Evolutionary conservation across 805 yeast genomes (phyloP), one percentile per base, ranked within the genome.

Genomic region (Ogataea pignaliae): DNA sequence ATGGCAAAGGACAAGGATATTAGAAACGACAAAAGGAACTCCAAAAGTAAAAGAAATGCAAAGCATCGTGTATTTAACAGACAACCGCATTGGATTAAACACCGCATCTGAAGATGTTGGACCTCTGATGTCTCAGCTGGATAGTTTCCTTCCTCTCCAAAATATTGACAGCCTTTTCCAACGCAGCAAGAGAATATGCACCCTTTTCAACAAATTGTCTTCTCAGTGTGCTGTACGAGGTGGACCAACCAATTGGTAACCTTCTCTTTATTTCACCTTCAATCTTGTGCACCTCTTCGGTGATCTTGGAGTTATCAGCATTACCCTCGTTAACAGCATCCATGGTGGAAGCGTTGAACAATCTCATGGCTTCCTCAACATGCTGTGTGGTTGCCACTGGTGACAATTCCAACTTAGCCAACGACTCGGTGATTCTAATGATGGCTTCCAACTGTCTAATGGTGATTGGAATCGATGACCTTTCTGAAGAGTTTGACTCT

Each of bases 361-460:
- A 70, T 57, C 99, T 71, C 49, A 93, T 87, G 0, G 98, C 97
- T 62, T 93, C 99, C 56, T 88, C 91, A 28, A 93, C 99, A 60
- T 93, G 98, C 51, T 79, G 83, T 55, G 81, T 93, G 9, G 80
- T 76, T 3, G 97, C 98, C 14, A 88, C 75, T 1, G 97, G 91
- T 12, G 84, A 75, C 44, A 93, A 69, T 44, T 83, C 82, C 46
- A 93, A 64, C 64, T 93, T 93, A 8, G 99, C 99, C 44, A 93
- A 69, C 0, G 96, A 79, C 68, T 93, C 99, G 2, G 97, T 79
- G 43, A 93, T 93, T 70, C 99, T 90, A 39, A 93, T 81, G 55
- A 93, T 88, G 34, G 99, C 99, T 68, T 93, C 99, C 49, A 93
- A 75, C 70, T 93, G 99, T 75, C 99, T 89, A 37, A 93, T 81